Evolutionary conservation across 768 basidiomycete species (phyloP), one percentile per base, ranked within the genome.

Genomic region (Termitomyces sp.): DNA sequence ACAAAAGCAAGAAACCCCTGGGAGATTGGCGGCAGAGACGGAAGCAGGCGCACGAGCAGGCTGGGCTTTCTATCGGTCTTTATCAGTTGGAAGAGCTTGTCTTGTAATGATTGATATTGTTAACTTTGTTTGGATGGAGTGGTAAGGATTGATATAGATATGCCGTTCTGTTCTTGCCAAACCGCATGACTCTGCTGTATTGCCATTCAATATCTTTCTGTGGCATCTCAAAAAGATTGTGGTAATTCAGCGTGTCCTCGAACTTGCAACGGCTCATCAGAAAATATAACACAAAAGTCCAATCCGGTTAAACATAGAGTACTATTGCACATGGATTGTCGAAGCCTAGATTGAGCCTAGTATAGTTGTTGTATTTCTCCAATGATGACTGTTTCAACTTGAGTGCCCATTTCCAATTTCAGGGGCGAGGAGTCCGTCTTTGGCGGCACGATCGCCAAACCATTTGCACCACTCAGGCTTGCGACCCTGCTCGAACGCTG

Each of bases 401-500:
- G 72, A 36, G 82, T 79, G n/a, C 89, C 91, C 5, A 68, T 72
- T 47, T 80, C 75, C 49, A 91, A 59, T 32, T 67, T 67, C n/a
- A 70, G 0, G 70, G 12, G 71, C 73, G 8, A 64, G 64, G 6
- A 73, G 69, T 47, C 54, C 0, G 63, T 70, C 54, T 71, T 62
- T 35, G 76, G 70, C 2, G 92, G 93, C 23, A 95, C 69, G 23
- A 87, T 78, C 0, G 89, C 83, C 46, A 95, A 73, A 2, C 86
- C 93, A 69, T 95, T 94, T 16, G 92, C 91, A 2, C 87, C 88
- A 44, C 81, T 85, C 51, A 96, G 66, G 64, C 92, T 94, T 13
- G 88, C 88, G 4, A 89, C 87, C 26, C 91, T 78, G 66, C 89
- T 91, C 18, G 92, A 93, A 6, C 93, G 77, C 69, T 96, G 94